A percentile compares a stretch with the other conserved stretches of the same genome.
phyloP scores from a whole-genome alignment of 176 grass and related monocot species.

The Hordeum marinum region DNA sequence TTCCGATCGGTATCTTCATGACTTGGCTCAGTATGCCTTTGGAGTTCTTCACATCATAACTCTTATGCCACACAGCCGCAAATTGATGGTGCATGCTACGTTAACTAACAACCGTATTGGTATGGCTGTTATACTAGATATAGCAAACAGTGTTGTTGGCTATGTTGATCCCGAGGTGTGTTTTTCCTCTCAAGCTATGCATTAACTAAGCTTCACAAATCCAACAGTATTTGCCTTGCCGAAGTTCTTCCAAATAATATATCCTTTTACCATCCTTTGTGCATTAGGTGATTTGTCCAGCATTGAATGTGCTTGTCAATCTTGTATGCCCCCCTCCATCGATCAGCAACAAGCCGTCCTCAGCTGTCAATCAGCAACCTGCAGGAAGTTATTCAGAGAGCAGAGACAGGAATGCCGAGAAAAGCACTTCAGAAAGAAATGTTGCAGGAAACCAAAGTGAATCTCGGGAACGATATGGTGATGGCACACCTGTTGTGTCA shows the following conservation, averaged over 20 bases:
- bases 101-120: slow-evolving; percentile 86
- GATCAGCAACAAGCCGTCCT: slow-evolving; percentile 81
- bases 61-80: slow-evolving; percentile 71
- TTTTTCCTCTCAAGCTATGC: slow-evolving; percentile 24
- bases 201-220: slow-evolving; percentile 11
- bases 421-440: slow-evolving; percentile 41
- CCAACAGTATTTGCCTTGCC: not conserved
- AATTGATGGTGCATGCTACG: slow-evolving; percentile 77
- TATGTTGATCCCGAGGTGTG: slow-evolving; percentile 93
- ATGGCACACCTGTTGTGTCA: slow-evolving; percentile 52
- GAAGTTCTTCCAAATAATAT: not conserved
- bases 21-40: slow-evolving; percentile 88
- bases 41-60: slow-evolving; percentile 97
- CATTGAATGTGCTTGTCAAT: slow-evolving; percentile 92
- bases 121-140: slow-evolving; percentile 80
- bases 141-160: slow-evolving; percentile 63
- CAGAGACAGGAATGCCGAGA: slow-evolving; percentile 63
- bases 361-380: slow-evolving; percentile 56
- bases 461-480: slow-evolving; percentile 6
- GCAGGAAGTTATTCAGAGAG: slow-evolving; percentile 45
- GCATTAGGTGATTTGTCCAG: slow-evolving; percentile 82
- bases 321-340: slow-evolving; percentile 97
- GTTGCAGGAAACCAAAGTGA: slow-evolving; percentile 43
- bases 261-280: not conserved
- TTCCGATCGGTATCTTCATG: slow-evolving; percentile 83